Base-by-base conservation (phyloP, 257 asterid species). In the Salvia rosmarinus region DNA sequence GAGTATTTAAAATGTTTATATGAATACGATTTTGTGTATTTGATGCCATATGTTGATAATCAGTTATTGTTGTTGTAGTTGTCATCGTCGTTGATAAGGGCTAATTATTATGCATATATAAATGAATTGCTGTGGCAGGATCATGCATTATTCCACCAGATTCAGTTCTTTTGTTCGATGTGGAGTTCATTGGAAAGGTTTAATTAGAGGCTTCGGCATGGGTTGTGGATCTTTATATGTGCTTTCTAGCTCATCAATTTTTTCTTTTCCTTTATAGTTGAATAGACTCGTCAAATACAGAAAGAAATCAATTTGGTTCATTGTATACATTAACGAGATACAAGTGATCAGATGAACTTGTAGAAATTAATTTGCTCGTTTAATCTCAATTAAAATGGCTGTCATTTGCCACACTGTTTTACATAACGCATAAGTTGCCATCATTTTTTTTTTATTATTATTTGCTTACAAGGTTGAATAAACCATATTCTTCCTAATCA, bases 131-230 rank as follows among this genome's bases (percentile, higher is more conserved):
- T 39, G 64, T 35, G 17, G 77, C 79, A 91, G 97, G 98, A 58
- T 78, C 95, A 2, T 93, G 98, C 83, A 75, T 90, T 68, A 93
- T 90, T 77, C 98, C 98, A 2, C 97, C 96, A 0, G 85, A 86
- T 72, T 87, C 98, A 6, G 92, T 88, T 82, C 93, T 93, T 32
- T 46, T 85, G 78, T 93, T 93, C 72, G 97, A 92, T 32, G 91
- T 92, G 62, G 98, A 92, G 91, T 87, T 86, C 42, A 61, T 92
- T 28, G 97, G 97, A 70, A 90, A 90, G 89, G 90, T 85, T 5
- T 82, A 78, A 9, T 30, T 21, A 13, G 71, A 44, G 44, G 2
- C 23, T n/a, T 34, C 14, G 43, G 64, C 70, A 59, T 9, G 14
- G 58, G 64, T 43, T 44, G 13, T 44, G 23, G 14, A 57, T 46